Percentiles rank a stretch among this genome's conserved stretches.
Conservation (phyloP, 179 eudicot species). For the Spinacia oleracea region DNA sequence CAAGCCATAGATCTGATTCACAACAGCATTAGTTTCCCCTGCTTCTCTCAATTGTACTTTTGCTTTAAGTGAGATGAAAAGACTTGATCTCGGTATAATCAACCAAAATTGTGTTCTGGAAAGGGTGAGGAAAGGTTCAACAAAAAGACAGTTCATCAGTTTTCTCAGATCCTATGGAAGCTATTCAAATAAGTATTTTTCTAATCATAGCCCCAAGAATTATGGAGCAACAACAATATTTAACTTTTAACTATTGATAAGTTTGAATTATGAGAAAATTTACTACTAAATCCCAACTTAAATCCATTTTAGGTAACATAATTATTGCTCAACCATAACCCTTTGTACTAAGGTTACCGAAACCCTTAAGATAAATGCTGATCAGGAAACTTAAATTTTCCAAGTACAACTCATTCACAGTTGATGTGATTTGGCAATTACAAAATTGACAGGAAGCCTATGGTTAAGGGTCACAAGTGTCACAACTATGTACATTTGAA, state of each 20-base stretch:
- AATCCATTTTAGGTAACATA: background rate
- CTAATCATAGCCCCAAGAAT: background rate
- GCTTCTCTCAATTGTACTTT: background rate
- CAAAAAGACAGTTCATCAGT: background rate
- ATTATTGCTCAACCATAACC: no score
- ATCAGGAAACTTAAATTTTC: background rate
- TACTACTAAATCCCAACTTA: background rate
- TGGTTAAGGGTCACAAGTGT: background rate
- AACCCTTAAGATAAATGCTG: background rate
- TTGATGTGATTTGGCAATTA: background rate
- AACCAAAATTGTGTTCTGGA: background rate
- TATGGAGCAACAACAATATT: background rate
- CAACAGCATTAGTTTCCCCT: background rate
- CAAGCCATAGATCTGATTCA: background rate
- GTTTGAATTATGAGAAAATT: background rate
- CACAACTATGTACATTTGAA: background rate
- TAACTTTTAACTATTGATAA: background rate
- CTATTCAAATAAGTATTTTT: background rate
- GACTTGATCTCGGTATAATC: background rate
- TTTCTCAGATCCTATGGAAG: background rate
- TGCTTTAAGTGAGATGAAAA: background rate
- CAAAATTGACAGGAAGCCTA: background rate
- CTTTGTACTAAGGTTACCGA: background rate
- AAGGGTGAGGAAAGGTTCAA: background rate
- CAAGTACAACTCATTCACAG: background rate